A percentile compares a stretch with the other conserved stretches of the same genome.
Conservation (phyloP, 1,139 yeast species). For the Hyphopichia fennica region DNA sequence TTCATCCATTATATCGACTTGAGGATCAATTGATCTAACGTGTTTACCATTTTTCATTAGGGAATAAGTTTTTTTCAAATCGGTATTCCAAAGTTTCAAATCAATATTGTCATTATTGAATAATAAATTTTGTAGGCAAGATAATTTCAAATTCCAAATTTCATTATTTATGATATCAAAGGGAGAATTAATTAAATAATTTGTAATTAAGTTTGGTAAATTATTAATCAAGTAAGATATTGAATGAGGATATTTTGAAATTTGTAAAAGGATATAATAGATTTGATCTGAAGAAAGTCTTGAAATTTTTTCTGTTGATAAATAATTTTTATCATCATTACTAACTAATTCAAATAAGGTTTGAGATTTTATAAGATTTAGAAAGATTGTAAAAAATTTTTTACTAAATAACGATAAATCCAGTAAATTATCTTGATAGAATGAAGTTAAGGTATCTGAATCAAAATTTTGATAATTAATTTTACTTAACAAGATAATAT, state of each 20-base stretch:
- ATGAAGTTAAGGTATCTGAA: slow-evolving; percentile 8
- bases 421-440: slow-evolving; percentile 16
- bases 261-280: slow-evolving; percentile 20
- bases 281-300: slow-evolving; percentile 26
- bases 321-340: slow-evolving; percentile 8
- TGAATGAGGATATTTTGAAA: slow-evolving; percentile 25
- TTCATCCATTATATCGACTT: slow-evolving; percentile 31
- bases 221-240: slow-evolving; percentile 23
- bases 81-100: slow-evolving; percentile 27
- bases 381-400: slow-evolving; percentile 27
- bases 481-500: slow-evolving; percentile 21
- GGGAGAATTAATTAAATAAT: slow-evolving; percentile 16
- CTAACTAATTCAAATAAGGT: slow-evolving; percentile 19
- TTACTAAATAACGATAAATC: slow-evolving; percentile 20
- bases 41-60: slow-evolving; percentile 33
- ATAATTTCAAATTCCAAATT: slow-evolving; percentile 27
- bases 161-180: slow-evolving; percentile 19
- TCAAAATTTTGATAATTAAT: slow-evolving; percentile 23
- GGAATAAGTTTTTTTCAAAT: slow-evolving; percentile 19
- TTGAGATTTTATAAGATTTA: slow-evolving; percentile 24
- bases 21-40: slow-evolving; percentile 21
- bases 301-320: slow-evolving; percentile 19
- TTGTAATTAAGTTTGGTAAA: slow-evolving; percentile 27
- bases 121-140: slow-evolving; percentile 26
- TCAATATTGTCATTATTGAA: slow-evolving; percentile 12